Evolutionary conservation across 2,329 filamentous ascomycete genomes (phyloP), one percentile per base, ranked within the genome.

Genomic region (Xylogone sp.): DNA sequence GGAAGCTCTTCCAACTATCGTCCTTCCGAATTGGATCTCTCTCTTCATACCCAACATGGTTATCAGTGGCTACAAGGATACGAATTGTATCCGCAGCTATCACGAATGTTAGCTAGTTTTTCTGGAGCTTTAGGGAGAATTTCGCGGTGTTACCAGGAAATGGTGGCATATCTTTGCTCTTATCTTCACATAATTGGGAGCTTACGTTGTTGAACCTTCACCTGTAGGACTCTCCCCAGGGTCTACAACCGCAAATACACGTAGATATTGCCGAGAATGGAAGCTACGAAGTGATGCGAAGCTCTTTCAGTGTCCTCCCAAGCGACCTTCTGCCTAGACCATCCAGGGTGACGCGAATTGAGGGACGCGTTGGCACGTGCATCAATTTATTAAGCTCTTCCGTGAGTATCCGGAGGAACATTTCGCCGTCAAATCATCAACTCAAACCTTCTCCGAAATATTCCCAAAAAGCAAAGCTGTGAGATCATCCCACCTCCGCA

Each of bases 41-140:
- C 71, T 99, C 94, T 65, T 90, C 89, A 71, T 91, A 97, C 48
- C 94, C 94, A 54, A 99, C 94, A 87, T 99, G 94, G 62, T 95
- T 97, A 69, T 99, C 94, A 16, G 93, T 97, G 39, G 94, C 87
- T 54, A 99, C 81, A 34, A 99, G 84, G 59, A 99, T 94, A 58
- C 90, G 90, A 65, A 99, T 97, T 0, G 90, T 96, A 72, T 99
- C 90, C 61, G 88, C 64, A 39, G 54, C 65, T 67, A 39, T 18
- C 34, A 18, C n/a, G 24, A 44, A 45, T 45, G 31, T 59, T 27
- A 59, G 52, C 5, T 13, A 39, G 13, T 5, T 16, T 39, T 13
- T 21, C 12, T 34, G 34, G 34, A 10, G 19, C 24, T 27, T 29
- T 27, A 10, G 5, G 6, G 7, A n/a, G 42, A 12, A 18, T 13